Evolutionary conservation across 176 grass and related monocot species (phyloP).

Genomic region (Sorghum bicolor): DNA sequence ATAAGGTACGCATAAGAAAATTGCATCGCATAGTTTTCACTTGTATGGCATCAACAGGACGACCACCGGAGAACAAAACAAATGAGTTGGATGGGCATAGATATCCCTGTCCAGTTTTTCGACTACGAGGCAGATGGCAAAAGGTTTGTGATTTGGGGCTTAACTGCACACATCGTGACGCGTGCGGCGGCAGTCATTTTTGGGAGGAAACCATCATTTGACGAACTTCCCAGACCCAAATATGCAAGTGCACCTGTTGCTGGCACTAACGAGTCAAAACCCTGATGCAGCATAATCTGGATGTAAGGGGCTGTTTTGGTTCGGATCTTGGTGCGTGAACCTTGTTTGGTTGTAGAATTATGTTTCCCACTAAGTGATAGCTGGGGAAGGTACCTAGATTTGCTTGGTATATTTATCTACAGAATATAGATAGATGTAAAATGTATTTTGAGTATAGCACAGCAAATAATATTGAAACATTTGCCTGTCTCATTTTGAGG

Average conservation of each 20-base stretch:
- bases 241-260: background rate
- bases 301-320: no score
- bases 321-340: no score
- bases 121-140: slow-evolving; percentile 51
- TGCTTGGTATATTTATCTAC: background rate
- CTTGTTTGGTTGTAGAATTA: background rate
- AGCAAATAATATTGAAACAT: background rate
- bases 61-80: slow-evolving; percentile 57
- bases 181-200: slow-evolving; percentile 70
- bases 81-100: slow-evolving; percentile 59
- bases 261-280: background rate
- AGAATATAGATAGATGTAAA: background rate
- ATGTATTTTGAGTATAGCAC: slow-evolving; percentile 1
- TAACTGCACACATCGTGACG: slow-evolving; percentile 84
- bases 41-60: slow-evolving; percentile 41
- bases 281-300: background rate
- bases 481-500: background rate
- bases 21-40: background rate
- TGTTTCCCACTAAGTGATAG: background rate
- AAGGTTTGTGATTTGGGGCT: slow-evolving; percentile 83
- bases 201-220: slow-evolving; percentile 61
- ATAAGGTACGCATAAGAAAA: background rate
- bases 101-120: slow-evolving; percentile 67
- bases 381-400: background rate
- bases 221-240: slow-evolving; percentile 36